Evolutionary conservation across 2,329 filamentous ascomycete species (phyloP).

Genomic region (Pseudocercospora eumusae): DNA sequence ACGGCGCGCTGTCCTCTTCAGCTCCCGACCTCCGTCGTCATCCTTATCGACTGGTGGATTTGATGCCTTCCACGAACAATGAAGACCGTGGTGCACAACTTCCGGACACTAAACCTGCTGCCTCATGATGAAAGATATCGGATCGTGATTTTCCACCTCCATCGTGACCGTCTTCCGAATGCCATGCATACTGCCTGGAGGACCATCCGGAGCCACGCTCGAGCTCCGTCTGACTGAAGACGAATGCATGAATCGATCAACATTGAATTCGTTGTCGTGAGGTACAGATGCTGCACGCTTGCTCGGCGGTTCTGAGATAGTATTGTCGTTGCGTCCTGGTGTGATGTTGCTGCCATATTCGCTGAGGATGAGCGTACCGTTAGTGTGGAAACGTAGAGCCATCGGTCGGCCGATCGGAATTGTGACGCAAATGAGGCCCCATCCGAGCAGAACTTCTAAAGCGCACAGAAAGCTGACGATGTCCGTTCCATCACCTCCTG

Average conservation of each 20-base stretch:
- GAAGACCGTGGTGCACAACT: background rate
- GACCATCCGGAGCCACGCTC: background rate
- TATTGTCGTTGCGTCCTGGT: background rate
- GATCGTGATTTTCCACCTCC: slow-evolving; percentile 3
- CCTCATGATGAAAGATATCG: slow-evolving; percentile 1
- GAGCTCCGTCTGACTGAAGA: background rate
- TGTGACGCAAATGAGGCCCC: slow-evolving; percentile 3
- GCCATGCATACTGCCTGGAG: background rate
- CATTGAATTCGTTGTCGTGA: slow-evolving; percentile 3
- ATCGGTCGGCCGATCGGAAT: slow-evolving; percentile 7
- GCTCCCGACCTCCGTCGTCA: too few species aligned
- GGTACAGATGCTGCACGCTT: background rate
- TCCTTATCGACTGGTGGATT: too few species aligned
- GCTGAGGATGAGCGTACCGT: slow-evolving; percentile 9
- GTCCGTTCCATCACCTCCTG: background rate
- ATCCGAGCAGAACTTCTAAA: slow-evolving; percentile 6
- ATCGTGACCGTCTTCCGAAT: slow-evolving; percentile 7
- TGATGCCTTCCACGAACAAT: background rate
- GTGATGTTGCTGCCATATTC: slow-evolving; percentile 6
- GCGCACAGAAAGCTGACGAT: slow-evolving; percentile 5
- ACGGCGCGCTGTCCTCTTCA: background rate
- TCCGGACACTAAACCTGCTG: background rate
- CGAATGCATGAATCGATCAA: slow-evolving; percentile 11
- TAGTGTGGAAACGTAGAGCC: slow-evolving; percentile 6
- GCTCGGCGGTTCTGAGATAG: slow-evolving; percentile 1